phyloP scores from a whole-genome alignment of 192 early-diverging fungal species.

The Linnemannia schmuckeri region DNA sequence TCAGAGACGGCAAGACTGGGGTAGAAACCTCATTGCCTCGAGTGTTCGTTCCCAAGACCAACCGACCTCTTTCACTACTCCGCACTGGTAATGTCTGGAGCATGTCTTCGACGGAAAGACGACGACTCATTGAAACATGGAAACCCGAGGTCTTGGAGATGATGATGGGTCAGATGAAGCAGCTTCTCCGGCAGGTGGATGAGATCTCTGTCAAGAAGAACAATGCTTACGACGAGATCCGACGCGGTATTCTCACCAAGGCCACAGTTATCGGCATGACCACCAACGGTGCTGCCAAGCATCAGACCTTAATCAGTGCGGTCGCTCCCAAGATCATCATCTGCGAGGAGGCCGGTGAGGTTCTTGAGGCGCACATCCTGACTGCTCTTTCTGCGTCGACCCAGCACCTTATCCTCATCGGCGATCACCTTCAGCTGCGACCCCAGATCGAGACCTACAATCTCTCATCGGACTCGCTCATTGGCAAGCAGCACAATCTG shows the following conservation, averaged over 20 bases:
- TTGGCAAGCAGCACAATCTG: constrained; percentile 56
- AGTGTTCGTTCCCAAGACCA: constrained; percentile 5
- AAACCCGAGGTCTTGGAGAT: constrained; percentile 19
- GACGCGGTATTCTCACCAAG: constrained; percentile 39
- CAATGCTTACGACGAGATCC: constrained; percentile 50
- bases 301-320: constrained; percentile 53
- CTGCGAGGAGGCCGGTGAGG: constrained; percentile 72
- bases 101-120: constrained; percentile 61
- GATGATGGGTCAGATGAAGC: constrained; percentile 32
- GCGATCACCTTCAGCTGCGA: constrained; percentile 58
- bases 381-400: constrained; percentile 58
- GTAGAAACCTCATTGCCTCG: not conserved
- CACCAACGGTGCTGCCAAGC: constrained; percentile 70
- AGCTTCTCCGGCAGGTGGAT: constrained; percentile 29
- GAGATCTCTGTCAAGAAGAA: not conserved
- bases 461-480: constrained; percentile 53
- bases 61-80: constrained; percentile 14
- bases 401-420: constrained; percentile 70
- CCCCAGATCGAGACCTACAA: constrained; percentile 46
- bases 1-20: not conserved
- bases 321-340: constrained; percentile 66
- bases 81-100: constrained; percentile 58
- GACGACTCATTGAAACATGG: constrained; percentile 57
- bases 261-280: constrained; percentile 69
- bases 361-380: constrained; percentile 69